phyloP scores from a whole-genome alignment of 2,329 filamentous ascomycete species.

The Fusarium circinatum region DNA sequence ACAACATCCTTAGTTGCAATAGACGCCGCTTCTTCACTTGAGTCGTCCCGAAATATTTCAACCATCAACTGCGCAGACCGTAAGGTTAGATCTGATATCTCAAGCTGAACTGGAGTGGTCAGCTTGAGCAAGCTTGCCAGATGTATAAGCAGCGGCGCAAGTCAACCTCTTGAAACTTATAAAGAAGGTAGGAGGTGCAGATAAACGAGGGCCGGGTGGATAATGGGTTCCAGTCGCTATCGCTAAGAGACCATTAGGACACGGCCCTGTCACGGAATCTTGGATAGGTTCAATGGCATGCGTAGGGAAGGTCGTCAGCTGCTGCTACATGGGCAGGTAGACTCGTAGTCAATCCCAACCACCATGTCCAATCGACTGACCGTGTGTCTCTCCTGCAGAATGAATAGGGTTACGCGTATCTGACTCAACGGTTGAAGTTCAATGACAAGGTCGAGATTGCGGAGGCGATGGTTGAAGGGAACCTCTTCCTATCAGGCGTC shows the following conservation, averaged over 20 bases:
- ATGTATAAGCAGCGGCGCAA: background rate
- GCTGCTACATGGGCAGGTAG: no score
- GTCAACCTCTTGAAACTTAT: background rate
- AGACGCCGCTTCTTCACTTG: background rate
- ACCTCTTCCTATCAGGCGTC: background rate
- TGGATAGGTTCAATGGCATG: background rate
- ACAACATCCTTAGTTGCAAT: background rate
- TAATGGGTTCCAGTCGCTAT: rapidly evolving
- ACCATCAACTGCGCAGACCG: background rate
- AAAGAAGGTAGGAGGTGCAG: background rate
- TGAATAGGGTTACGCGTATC: no score
- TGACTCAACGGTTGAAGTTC: background rate
- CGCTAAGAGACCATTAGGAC: no score
- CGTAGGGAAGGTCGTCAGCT: background rate
- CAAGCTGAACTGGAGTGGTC: background rate
- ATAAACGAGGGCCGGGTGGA: rapidly evolving
- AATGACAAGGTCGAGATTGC: background rate
- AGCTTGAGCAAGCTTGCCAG: background rate
- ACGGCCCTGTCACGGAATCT: background rate
- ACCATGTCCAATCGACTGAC: rapidly evolving
- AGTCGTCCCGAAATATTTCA: background rate
- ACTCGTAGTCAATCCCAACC: background rate
- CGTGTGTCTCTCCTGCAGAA: background rate
- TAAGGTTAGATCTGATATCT: background rate
- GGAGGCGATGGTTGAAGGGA: background rate